phyloP scores from a whole-genome alignment of 1,284 basidiomycete species.

The Veloboletus limbatus region DNA sequence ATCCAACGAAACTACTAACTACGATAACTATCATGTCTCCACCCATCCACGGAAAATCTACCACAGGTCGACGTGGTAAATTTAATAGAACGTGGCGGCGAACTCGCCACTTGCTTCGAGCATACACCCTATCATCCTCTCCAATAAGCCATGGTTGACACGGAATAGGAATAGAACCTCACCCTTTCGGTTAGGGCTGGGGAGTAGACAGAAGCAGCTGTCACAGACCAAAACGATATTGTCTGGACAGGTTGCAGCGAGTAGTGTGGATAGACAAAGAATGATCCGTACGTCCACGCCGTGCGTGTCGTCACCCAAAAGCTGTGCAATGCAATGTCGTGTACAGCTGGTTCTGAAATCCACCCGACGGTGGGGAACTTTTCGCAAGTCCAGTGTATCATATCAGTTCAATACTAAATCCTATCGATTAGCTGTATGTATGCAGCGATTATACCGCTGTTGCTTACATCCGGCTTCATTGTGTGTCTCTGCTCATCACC shows the following conservation, averaged over 20 bases:
- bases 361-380: slow-evolving; percentile 4
- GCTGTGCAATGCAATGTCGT: slow-evolving; percentile 28
- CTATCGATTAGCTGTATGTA: slow-evolving; percentile 20
- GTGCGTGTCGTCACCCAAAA: slow-evolving; percentile 12
- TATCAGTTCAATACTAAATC: not conserved
- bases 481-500: slow-evolving; percentile 14
- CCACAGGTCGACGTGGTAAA: not conserved
- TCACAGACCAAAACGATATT: not conserved
- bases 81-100: not conserved
- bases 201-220: not conserved
- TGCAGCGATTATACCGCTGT: slow-evolving; percentile 10
- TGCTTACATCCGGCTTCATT: slow-evolving; percentile 11
- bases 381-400: not conserved
- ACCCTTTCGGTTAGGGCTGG: slow-evolving; percentile 6
- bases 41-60: slow-evolving; percentile 1
- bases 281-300: not conserved
- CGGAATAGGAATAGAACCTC: not conserved
- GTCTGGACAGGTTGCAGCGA: not conserved
- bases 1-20: slow-evolving; percentile 13
- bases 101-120: slow-evolving; percentile 3
- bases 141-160: slow-evolving; percentile 1
- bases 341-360: slow-evolving; percentile 4
- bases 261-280: not conserved
- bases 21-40: slow-evolving; percentile 10
- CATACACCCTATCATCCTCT: not conserved